Percentiles rank a stretch among this genome's conserved stretches.
Conservation (phyloP, 140 eudicot genomes). For the Bidens hawaiensis region DNA sequence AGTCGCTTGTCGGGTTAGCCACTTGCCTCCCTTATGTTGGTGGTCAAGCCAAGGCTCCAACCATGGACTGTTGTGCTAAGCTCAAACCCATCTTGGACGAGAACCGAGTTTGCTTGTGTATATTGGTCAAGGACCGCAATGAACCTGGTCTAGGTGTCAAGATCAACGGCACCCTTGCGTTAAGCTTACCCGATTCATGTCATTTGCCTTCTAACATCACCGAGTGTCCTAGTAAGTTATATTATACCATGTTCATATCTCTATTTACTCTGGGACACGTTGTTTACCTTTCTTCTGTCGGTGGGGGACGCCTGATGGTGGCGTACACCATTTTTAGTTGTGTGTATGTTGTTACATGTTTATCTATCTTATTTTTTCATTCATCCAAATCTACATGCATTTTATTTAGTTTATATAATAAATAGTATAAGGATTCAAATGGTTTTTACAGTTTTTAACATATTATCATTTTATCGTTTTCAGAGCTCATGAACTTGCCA, state of each 20-base stretch:
- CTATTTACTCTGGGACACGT: too few species aligned
- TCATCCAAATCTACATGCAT: too few species aligned
- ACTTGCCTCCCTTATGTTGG: conserved; percentile 64
- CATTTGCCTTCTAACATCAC: conserved; percentile 36
- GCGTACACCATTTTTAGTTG: too few species aligned
- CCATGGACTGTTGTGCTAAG: conserved; percentile 50
- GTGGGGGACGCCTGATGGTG: too few species aligned
- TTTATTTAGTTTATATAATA: too few species aligned
- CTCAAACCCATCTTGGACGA: conserved; percentile 41
- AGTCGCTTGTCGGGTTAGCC: conserved; percentile 29
- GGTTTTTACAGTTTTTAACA: not conserved
- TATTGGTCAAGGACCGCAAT: conserved; percentile 50
- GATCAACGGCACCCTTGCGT: conserved; percentile 49
- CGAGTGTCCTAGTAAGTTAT: conserved; percentile 52
- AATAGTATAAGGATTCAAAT: not conserved
- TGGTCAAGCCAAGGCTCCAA: conserved; percentile 45
- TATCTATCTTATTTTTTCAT: too few species aligned
- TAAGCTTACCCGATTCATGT: conserved; percentile 45
- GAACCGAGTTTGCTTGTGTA: conserved; percentile 44
- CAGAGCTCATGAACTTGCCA: conserved; percentile 51
- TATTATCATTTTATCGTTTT: not conserved
- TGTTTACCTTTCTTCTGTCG: too few species aligned
- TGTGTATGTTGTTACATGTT: too few species aligned
- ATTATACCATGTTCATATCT: not conserved
- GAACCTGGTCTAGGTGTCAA: conserved; percentile 48